Evolutionary conservation across 2,329 filamentous ascomycete genomes (phyloP).

Genomic region (Ophiostoma pallidulum): DNA sequence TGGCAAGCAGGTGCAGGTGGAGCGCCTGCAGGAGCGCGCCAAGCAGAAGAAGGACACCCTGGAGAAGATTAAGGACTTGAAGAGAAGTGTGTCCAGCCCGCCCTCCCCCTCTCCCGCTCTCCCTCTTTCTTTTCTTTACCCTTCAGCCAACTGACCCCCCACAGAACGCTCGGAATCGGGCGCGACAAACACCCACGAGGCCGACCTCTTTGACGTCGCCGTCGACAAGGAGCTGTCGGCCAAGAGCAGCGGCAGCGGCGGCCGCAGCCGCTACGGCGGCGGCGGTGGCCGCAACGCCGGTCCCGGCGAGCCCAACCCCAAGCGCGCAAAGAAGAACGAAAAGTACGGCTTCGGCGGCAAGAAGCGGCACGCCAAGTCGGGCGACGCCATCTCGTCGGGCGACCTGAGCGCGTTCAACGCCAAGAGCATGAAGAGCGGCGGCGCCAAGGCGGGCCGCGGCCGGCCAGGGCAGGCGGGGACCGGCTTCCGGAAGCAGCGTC

Average conservation of each 20-base stretch:
- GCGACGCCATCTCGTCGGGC: slow-evolving; percentile 71
- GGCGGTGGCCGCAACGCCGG: slow-evolving; percentile 27
- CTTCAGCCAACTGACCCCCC: slow-evolving; percentile 15
- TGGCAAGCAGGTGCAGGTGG: slow-evolving; percentile 94
- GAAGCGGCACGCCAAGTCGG: slow-evolving; percentile 85
- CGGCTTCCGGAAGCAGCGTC: slow-evolving; percentile 17
- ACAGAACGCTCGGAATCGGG: slow-evolving; percentile 73
- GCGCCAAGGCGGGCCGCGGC: slow-evolving; percentile 19
- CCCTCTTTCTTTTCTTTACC: slow-evolving; percentile 1
- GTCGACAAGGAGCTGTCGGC: slow-evolving; percentile 57
- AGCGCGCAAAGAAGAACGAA: slow-evolving; percentile 87
- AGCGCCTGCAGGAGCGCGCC: slow-evolving; percentile 86
- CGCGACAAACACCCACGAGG: slow-evolving; percentile 60
- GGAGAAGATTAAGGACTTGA: slow-evolving; percentile 89
- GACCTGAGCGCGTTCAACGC: slow-evolving; percentile 73
- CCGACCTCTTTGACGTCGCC: slow-evolving; percentile 84
- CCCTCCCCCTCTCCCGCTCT: not conserved
- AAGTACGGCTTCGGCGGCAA: slow-evolving; percentile 96
- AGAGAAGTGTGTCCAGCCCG: slow-evolving; percentile 77
- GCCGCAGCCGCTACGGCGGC: slow-evolving; percentile 20
- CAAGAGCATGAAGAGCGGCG: slow-evolving; percentile 72
- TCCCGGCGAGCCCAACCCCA: slow-evolving; percentile 51
- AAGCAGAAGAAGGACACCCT: slow-evolving; percentile 88
- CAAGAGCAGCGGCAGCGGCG: slow-evolving; percentile 16
- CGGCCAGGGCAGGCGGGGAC: slow-evolving; percentile 22